Conservation (phyloP, 371 early-diverging fungal genomes). For the Mortierella sp. region DNA sequence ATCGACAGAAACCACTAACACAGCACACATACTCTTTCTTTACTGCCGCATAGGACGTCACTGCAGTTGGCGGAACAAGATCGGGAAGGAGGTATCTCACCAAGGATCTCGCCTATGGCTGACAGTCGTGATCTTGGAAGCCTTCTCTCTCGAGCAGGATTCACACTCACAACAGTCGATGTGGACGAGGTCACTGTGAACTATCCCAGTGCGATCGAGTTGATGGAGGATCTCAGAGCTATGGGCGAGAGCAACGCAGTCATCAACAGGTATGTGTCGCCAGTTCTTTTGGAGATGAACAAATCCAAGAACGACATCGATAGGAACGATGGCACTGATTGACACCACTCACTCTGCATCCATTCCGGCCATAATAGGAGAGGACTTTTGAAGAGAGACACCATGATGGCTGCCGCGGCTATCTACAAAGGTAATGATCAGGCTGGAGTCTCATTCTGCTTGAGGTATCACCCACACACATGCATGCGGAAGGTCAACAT, state of each 20-base stretch:
- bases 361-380: slow-evolving; percentile 59
- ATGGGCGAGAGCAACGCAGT: slow-evolving; percentile 98
- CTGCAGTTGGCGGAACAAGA: slow-evolving; percentile 94
- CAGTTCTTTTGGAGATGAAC: background rate
- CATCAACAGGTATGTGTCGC: slow-evolving; percentile 68
- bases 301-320: background rate
- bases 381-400: slow-evolving; percentile 81
- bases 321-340: background rate
- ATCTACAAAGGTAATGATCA: slow-evolving; percentile 84
- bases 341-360: background rate
- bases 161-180: slow-evolving; percentile 93
- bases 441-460: background rate
- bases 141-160: slow-evolving; percentile 87
- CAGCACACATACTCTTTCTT: background rate
- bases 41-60: slow-evolving; percentile 72
- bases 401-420: slow-evolving; percentile 86
- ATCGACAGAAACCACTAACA: background rate
- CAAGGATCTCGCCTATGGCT: slow-evolving; percentile 94
- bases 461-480: background rate
- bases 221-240: slow-evolving; percentile 89
- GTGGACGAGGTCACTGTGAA: slow-evolving; percentile 93
- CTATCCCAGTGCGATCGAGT: slow-evolving; percentile 93
- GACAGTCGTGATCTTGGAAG: slow-evolving; percentile 87
- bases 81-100: slow-evolving; percentile 92
- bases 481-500: background rate